These are phyloP conservation scores for Blepharisma stoltei DNA, from an alignment of 73 alveolate genomes.

Conservation along the genomic window DNA sequence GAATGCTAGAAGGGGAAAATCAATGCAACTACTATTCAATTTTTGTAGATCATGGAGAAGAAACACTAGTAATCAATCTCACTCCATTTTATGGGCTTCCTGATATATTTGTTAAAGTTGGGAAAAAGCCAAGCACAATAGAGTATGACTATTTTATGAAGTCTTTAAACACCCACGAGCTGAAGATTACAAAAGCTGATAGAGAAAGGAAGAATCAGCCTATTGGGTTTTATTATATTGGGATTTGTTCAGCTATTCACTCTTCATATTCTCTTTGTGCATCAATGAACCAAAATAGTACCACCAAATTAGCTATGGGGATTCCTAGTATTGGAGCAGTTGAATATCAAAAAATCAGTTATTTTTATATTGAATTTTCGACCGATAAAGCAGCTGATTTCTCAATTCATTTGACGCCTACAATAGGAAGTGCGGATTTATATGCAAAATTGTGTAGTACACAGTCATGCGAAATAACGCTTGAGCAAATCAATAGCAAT, in stretches of 20 bases:
- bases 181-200: too few species aligned
- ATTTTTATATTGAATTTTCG: background rate
- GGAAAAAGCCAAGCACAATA: background rate
- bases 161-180: too few species aligned
- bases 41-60: background rate
- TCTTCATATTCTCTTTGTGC: background rate
- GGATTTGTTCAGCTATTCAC: background rate
- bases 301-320: background rate
- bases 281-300: background rate
- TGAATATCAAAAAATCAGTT: background rate
- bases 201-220: background rate
- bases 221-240: background rate
- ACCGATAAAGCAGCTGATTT: background rate
- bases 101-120: conserved; percentile 1
- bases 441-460: background rate
- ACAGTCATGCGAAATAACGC: background rate
- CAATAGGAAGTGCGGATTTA: background rate
- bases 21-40: background rate
- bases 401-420: background rate
- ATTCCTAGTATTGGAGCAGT: conserved; percentile 17
- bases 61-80: background rate
- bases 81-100: background rate
- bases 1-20: background rate
- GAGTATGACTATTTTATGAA: too few species aligned
- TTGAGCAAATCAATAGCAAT: background rate